phyloP scores from a whole-genome alignment of 331 rosid genomes.

The Saraca asoca region DNA sequence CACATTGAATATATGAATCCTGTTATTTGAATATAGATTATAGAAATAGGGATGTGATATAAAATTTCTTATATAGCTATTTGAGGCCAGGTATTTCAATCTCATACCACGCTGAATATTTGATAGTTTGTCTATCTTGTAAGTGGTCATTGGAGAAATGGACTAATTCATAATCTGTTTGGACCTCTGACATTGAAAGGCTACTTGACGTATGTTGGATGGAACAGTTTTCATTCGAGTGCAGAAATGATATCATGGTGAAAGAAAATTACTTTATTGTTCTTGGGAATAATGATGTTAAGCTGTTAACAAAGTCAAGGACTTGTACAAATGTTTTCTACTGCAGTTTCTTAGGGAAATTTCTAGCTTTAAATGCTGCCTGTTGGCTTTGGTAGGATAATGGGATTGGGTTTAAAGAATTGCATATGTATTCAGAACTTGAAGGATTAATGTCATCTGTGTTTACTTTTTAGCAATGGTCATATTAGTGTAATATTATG shows the following conservation, averaged over 20 bases:
- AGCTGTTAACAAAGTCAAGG: neutral
- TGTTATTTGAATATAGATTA: too few species aligned
- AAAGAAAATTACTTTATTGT: neutral
- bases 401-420: slow-evolving; percentile 17
- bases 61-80: too few species aligned
- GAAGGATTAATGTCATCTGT: too few species aligned
- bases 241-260: neutral
- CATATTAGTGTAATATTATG: too few species aligned
- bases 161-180: neutral
- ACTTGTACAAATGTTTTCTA: neutral
- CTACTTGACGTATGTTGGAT: neutral
- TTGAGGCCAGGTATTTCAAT: neutral
- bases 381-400: slow-evolving; percentile 8
- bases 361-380: slow-evolving; percentile 2
- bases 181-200: neutral
- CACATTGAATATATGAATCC: too few species aligned
- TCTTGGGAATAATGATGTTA: neutral
- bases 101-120: neutral
- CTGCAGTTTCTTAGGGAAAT: neutral
- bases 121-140: neutral
- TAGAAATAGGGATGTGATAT: too few species aligned
- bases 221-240: neutral
- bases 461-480: too few species aligned
- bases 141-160: neutral
- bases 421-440: slow-evolving; percentile 1